Evolutionary conservation across 805 yeast genomes (phyloP).

Genomic region (Zygoascus tannicola): DNA sequence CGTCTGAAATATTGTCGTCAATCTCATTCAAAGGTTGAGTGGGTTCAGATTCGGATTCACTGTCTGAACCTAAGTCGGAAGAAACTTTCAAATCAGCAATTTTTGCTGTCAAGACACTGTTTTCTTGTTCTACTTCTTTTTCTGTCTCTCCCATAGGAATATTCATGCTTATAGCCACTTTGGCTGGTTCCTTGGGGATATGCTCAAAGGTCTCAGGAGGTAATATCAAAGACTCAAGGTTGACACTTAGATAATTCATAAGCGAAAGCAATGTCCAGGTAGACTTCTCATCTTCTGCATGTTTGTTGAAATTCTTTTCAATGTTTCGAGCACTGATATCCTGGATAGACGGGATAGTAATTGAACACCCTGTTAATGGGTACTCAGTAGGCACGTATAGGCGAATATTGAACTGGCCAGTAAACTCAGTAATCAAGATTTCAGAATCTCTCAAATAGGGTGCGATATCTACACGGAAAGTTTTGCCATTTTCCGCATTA

Average conservation of each 20-base stretch:
- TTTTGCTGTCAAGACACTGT: background rate
- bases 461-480: conserved; percentile 8
- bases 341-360: conserved; percentile 10
- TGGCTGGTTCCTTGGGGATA: background rate
- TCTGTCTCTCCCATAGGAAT: background rate
- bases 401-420: conserved; percentile 7
- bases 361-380: conserved; percentile 13
- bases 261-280: conserved; percentile 17
- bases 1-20: background rate
- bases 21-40: background rate
- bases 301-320: conserved; percentile 17
- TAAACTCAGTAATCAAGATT: conserved; percentile 13
- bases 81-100: background rate
- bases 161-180: background rate
- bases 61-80: conserved; percentile 4
- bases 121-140: background rate
- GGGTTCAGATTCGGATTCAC: background rate
- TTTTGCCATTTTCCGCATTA: conserved; percentile 6
- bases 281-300: conserved; percentile 11
- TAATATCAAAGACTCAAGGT: conserved; percentile 14
- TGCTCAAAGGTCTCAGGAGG: conserved; percentile 10
- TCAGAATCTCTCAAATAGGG: conserved; percentile 10
- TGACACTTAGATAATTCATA: conserved; percentile 14
- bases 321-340: conserved; percentile 14
- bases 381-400: conserved; percentile 17